Evolutionary conservation across 108 stramenopile species (phyloP).

Genomic region (Fragilaria crotonensis): DNA sequence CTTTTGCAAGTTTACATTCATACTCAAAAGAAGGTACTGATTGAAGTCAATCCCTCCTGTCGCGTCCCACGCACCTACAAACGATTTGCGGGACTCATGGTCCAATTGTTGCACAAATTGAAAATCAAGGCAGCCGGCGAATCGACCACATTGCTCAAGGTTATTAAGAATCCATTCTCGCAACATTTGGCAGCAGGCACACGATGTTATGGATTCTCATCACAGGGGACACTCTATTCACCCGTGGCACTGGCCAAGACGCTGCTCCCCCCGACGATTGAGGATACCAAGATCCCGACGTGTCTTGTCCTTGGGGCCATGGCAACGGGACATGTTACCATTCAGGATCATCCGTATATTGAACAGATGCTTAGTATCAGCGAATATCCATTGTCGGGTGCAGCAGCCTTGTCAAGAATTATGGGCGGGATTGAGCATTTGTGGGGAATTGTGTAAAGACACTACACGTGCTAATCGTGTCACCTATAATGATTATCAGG

Average conservation of each 20-base stretch:
- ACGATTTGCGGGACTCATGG: constrained; percentile 86
- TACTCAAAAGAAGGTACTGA: constrained; percentile 89
- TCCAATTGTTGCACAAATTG: constrained; percentile 98
- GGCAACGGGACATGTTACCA: constrained; percentile 87
- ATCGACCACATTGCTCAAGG: constrained; percentile 89
- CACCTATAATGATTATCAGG: no score
- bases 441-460: constrained; percentile 85
- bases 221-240: constrained; percentile 80
- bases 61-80: constrained; percentile 98
- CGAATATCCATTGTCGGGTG: constrained; percentile 93
- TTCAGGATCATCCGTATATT: constrained; percentile 93
- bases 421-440: constrained; percentile 89
- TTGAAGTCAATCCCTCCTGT: constrained; percentile 91
- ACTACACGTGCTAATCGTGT: not conserved
- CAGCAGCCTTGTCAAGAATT: constrained; percentile 85
- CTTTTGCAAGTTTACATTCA: constrained; percentile 87
- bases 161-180: constrained; percentile 96
- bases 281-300: constrained; percentile 48
- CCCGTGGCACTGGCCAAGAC: constrained; percentile 75
- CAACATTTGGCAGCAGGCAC: constrained; percentile 93
- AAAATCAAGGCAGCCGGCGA: constrained; percentile 94
- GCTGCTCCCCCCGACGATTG: constrained; percentile 54
- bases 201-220: constrained; percentile 79
- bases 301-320: constrained; percentile 97
- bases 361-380: constrained; percentile 92